phyloP scores from a whole-genome alignment of 495 filamentous ascomycete species.

The Usnea hakonensis region DNA sequence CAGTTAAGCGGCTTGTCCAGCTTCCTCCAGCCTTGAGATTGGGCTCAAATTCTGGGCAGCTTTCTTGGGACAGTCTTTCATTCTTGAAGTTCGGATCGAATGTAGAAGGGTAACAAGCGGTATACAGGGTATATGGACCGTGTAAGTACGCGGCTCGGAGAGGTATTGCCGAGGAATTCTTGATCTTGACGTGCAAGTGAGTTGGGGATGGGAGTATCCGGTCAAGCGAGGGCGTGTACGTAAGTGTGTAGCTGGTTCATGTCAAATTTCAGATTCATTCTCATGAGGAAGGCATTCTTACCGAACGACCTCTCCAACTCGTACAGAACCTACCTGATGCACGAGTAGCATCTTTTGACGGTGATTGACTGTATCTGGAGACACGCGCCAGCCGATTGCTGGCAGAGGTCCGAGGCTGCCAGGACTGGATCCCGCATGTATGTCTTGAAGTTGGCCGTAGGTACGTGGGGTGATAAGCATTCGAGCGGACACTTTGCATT shows the following conservation, averaged over 20 bases:
- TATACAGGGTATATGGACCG: conserved; percentile 85
- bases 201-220: conserved; percentile 77
- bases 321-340: conserved; percentile 80
- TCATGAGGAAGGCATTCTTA: conserved; percentile 23
- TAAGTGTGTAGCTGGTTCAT: conserved; percentile 71
- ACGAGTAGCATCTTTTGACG: conserved; percentile 68
- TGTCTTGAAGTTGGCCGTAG: conserved; percentile 40
- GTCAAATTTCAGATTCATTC: background rate
- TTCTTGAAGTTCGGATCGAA: conserved; percentile 74
- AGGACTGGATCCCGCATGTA: conserved; percentile 29
- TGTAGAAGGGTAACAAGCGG: conserved; percentile 69
- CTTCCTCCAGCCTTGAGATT: conserved; percentile 88
- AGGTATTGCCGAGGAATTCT: conserved; percentile 84
- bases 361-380: conserved; percentile 19
- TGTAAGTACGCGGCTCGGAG: conserved; percentile 92
- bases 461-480: conserved; percentile 46
- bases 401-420: conserved; percentile 26
- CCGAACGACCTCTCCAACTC: conserved; percentile 84
- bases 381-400: conserved; percentile 37
- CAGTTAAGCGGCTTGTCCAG: conserved; percentile 68
- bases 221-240: conserved; percentile 83
- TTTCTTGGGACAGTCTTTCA: conserved; percentile 51
- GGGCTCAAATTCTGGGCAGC: conserved; percentile 83
- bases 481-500: conserved; percentile 11
- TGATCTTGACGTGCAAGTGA: conserved; percentile 72